These are phyloP conservation scores for Cytidiella melzeri DNA, from an alignment of 768 basidiomycete species.

Conservation along the genomic window DNA sequence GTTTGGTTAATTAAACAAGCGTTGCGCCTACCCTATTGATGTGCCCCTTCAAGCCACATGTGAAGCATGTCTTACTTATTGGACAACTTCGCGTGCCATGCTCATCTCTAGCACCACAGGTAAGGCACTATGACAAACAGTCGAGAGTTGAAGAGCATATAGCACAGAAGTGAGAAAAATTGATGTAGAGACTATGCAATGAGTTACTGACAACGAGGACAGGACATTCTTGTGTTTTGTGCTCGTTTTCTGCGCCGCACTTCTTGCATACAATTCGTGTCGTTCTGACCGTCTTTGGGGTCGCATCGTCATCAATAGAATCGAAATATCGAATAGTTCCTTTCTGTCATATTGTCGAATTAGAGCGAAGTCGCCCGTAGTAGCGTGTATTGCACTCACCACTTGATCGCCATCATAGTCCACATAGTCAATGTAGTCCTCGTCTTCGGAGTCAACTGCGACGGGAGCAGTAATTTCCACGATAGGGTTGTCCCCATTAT, in stretches of 20 bases:
- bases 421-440: conserved; percentile 70
- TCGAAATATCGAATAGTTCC: conserved; percentile 63
- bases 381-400: conserved; percentile 30
- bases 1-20: not conserved
- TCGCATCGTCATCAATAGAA: conserved; percentile 24
- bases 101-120: conserved; percentile 76
- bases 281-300: conserved; percentile 36
- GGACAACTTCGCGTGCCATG: conserved; percentile 75
- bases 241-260: conserved; percentile 70
- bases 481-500: conserved; percentile 25
- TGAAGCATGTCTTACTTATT: conserved; percentile 74
- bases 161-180: conserved; percentile 5
- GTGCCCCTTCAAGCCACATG: conserved; percentile 82
- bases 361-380: not conserved
- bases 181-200: too few relatives aligned
- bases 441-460: conserved; percentile 41
- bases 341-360: conserved; percentile 30
- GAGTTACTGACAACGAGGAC: conserved; percentile 64
- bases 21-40: conserved; percentile 49
- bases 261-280: conserved; percentile 63
- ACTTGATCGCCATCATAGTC: conserved; percentile 60
- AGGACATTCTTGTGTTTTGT: conserved; percentile 63
- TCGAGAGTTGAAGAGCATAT: not conserved
- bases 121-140: conserved; percentile 51
- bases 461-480: conserved; percentile 39